Evolutionary conservation across 805 yeast species (phyloP).

Genomic region (Metschnikowia santaceciliae): DNA sequence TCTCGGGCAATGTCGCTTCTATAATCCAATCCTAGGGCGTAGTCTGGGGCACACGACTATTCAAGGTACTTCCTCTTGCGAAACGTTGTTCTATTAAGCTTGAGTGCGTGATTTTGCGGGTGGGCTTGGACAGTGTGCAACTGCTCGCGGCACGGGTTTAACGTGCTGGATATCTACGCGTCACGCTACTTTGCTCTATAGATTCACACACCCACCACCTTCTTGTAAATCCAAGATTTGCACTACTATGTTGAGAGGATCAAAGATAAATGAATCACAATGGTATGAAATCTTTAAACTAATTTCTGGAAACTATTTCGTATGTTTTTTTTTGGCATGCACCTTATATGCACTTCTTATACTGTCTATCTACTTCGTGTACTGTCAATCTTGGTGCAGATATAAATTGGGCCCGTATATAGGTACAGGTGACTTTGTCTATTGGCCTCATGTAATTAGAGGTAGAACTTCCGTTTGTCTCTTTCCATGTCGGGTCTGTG

Average conservation of each 20-base stretch:
- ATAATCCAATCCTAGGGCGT: not conserved
- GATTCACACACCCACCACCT: not conserved
- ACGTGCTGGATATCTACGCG: not conserved
- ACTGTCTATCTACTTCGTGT: not conserved
- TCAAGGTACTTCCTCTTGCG: not conserved
- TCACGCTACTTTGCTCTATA: not conserved
- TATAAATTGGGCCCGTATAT: not conserved
- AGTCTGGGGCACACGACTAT: not conserved
- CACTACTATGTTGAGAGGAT: not conserved
- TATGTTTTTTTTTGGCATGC: too few relatives aligned
- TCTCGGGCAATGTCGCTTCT: not conserved
- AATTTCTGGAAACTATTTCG: too few relatives aligned
- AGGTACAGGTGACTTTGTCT: not conserved
- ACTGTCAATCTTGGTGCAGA: not conserved
- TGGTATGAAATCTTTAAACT: too few relatives aligned
- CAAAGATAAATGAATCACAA: too few relatives aligned
- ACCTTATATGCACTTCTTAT: not conserved
- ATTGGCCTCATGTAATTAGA: slow-evolving; percentile 34
- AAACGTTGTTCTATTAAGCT: not conserved
- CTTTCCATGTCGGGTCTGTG: slow-evolving; percentile 95
- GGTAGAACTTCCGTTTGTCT: slow-evolving; percentile 87
- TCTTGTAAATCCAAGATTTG: not conserved
- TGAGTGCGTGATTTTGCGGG: slow-evolving; percentile 4
- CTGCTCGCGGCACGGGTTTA: slow-evolving; percentile 6
- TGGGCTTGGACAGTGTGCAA: slow-evolving; percentile 1